phyloP scores from a whole-genome alignment of 2,329 filamentous ascomycete species.

The Dactylellina cionopaga region DNA sequence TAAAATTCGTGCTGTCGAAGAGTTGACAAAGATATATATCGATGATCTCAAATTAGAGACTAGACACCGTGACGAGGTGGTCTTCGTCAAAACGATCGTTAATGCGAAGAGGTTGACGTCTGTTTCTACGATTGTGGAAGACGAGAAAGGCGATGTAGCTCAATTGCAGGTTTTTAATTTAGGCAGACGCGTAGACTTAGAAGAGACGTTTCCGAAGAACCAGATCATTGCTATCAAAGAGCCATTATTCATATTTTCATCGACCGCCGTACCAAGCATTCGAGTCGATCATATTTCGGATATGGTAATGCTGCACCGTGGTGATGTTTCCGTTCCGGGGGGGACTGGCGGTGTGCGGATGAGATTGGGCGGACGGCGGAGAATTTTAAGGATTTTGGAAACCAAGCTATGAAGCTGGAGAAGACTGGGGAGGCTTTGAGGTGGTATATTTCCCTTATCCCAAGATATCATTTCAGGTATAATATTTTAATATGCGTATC shows the following conservation, averaged over 20 bases:
- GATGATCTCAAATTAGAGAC: conserved; percentile 7
- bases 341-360: conserved; percentile 12
- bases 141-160: neutral
- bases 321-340: conserved; percentile 15
- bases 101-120: conserved; percentile 1
- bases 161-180: conserved; percentile 35
- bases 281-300: conserved; percentile 34
- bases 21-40: conserved; percentile 4
- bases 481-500: neutral
- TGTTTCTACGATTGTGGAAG: conserved; percentile 19
- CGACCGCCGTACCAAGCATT: conserved; percentile 10
- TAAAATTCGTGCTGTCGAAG: neutral
- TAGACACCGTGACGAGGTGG: conserved; percentile 1
- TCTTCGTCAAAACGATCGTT: conserved; percentile 19
- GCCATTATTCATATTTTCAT: conserved; percentile 28
- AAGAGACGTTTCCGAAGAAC: conserved; percentile 20
- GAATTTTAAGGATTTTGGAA: conserved; percentile 19
- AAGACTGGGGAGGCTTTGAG: conserved; percentile 16
- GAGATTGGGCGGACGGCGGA: neutral
- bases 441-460: conserved; percentile 2
- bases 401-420: conserved; percentile 5
- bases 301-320: conserved; percentile 26
- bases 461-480: neutral
- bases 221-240: conserved; percentile 31
- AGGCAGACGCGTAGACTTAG: neutral